Evolutionary conservation across 768 basidiomycete genomes (phyloP).

Genomic region (Cystofilobasidium capitatum): DNA sequence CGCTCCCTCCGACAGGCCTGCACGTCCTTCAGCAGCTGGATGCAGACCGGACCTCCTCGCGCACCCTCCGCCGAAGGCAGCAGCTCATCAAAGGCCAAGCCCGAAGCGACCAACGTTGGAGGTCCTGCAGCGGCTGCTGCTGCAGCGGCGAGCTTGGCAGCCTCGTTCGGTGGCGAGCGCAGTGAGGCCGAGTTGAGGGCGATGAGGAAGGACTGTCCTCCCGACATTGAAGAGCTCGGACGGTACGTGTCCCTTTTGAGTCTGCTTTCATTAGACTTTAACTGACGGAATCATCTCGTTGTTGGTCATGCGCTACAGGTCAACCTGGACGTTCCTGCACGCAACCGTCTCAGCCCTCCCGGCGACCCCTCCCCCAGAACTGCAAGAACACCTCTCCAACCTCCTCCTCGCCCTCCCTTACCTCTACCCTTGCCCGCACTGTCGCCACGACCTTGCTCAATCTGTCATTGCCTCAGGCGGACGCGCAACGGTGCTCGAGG

Average conservation of each 20-base stretch:
- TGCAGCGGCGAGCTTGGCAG: not conserved
- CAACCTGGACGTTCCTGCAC: slow-evolving; percentile 25
- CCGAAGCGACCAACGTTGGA: not conserved
- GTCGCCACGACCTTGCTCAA: slow-evolving; percentile 5
- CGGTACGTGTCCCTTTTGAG: slow-evolving; percentile 7
- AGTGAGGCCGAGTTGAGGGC: slow-evolving; percentile 18
- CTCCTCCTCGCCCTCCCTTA: slow-evolving; percentile 13
- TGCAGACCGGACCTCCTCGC: slow-evolving; percentile 13
- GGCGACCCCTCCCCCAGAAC: not conserved
- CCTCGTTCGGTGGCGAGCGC: slow-evolving; percentile 11
- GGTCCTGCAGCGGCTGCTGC: not conserved
- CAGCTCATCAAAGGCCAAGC: not conserved
- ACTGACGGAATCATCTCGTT: not conserved
- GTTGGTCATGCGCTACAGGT: not conserved
- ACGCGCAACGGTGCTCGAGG: not conserved
- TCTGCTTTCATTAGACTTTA: not conserved
- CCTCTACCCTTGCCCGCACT: slow-evolving; percentile 24
- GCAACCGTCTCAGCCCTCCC: slow-evolving; percentile 12
- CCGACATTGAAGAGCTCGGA: slow-evolving; percentile 26
- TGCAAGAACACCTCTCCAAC: slow-evolving; percentile 1
- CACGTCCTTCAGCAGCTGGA: slow-evolving; percentile 16
- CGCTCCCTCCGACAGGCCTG: not conserved
- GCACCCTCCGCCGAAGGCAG: not conserved
- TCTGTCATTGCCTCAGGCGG: slow-evolving; percentile 9
- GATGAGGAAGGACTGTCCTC: slow-evolving; percentile 23